A percentile compares a stretch with the other conserved stretches of the same genome.
Conservation (phyloP, 352 stramenopile genomes). For the Paralagenidium karlingii region DNA sequence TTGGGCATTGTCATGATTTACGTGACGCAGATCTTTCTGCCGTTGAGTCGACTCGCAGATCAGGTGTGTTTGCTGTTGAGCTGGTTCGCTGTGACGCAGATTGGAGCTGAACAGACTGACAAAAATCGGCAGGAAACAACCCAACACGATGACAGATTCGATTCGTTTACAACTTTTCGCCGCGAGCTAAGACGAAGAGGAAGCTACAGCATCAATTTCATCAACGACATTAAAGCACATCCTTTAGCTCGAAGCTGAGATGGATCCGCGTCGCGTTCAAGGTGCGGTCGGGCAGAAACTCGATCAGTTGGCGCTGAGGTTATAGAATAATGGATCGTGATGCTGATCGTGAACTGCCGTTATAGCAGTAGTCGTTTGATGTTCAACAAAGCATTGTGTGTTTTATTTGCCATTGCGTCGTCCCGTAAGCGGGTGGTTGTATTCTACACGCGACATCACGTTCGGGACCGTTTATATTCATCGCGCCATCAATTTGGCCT, state of each 20-base stretch:
- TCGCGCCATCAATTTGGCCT: too few relatives aligned
- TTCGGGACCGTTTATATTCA: too few relatives aligned
- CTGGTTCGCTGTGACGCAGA: conserved; percentile 12
- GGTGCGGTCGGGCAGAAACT: too few relatives aligned
- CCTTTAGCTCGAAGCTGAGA: conserved; percentile 58
- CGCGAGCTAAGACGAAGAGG: conserved; percentile 64
- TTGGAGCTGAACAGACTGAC: neutral
- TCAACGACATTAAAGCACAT: conserved; percentile 80
- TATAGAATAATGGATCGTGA: too few relatives aligned
- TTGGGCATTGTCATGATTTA: conserved; percentile 41
- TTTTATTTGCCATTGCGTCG: too few relatives aligned
- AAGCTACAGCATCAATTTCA: conserved; percentile 83
- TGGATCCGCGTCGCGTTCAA: too few relatives aligned
- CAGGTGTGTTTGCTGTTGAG: conserved; percentile 11
- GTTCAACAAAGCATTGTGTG: too few relatives aligned
- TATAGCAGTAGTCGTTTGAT: too few relatives aligned
- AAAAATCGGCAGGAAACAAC: neutral
- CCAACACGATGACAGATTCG: neutral
- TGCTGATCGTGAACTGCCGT: too few relatives aligned
- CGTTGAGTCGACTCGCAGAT: conserved; percentile 30
- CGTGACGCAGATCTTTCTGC: conserved; percentile 37
- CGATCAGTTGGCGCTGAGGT: too few relatives aligned
- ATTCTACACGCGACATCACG: too few relatives aligned
- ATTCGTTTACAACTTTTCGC: conserved; percentile 52
- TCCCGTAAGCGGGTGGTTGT: too few relatives aligned